Conservation (phyloP, 495 filamentous ascomycete genomes). For the Xylaria cubensis region DNA sequence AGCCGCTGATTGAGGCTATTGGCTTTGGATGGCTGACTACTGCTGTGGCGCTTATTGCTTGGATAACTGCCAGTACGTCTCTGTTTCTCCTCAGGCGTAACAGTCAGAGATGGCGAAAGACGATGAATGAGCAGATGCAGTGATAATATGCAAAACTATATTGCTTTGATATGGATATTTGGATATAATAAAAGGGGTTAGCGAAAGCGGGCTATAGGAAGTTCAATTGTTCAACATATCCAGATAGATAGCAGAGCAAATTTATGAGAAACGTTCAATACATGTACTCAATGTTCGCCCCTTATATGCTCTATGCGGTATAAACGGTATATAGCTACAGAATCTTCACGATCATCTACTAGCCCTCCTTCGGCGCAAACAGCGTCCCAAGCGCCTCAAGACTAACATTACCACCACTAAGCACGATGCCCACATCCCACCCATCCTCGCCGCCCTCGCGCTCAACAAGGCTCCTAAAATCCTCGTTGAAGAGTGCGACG, state of each 20-base stretch:
- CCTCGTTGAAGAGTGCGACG: constrained; percentile 82
- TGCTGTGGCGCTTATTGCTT: constrained; percentile 70
- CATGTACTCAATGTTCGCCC: not conserved
- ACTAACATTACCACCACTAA: constrained; percentile 91
- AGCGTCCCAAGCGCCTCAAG: constrained; percentile 76
- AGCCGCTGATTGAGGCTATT: constrained; percentile 79
- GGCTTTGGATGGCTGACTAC: constrained; percentile 93
- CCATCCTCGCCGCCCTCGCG: constrained; percentile 72
- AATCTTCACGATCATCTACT: not conserved
- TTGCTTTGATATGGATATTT: not conserved
- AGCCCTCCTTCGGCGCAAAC: constrained; percentile 50
- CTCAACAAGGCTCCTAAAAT: constrained; percentile 75
- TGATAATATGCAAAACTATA: not conserved
- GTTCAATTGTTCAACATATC: not conserved
- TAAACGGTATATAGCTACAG: not conserved
- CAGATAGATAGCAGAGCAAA: not conserved
- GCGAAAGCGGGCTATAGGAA: not conserved
- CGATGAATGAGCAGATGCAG: constrained; percentile 62
- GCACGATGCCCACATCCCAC: constrained; percentile 86
- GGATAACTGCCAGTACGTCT: constrained; percentile 58
- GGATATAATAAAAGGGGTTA: not conserved
- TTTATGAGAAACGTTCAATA: not conserved
- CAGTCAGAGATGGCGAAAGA: constrained; percentile 70
- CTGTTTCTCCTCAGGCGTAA: constrained; percentile 72
- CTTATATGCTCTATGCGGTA: not conserved